A percentile compares a stretch with the other conserved stretches of the same genome.
phyloP scores from a whole-genome alignment of 1,284 basidiomycete species.

The Tetrapyrgos nigripes region DNA sequence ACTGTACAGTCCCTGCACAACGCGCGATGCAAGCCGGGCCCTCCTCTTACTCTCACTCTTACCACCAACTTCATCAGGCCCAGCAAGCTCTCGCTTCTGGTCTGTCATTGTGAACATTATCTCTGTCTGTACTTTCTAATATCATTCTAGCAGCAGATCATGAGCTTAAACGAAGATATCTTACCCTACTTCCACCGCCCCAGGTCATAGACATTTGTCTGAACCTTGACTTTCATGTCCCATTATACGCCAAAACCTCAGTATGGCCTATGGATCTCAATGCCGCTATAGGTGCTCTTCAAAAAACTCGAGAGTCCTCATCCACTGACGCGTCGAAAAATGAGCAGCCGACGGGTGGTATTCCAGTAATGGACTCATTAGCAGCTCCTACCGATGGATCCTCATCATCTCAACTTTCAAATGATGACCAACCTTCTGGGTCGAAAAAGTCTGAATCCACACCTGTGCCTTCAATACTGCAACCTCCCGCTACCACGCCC shows the following conservation, averaged over 20 bases:
- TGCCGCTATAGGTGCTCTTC: slow-evolving; percentile 62
- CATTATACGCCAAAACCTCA: slow-evolving; percentile 59
- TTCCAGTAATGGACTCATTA: slow-evolving; percentile 18
- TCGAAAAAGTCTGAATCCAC: slow-evolving; percentile 7
- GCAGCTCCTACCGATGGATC: slow-evolving; percentile 11
- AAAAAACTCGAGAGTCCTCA: slow-evolving; percentile 35
- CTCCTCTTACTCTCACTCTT: slow-evolving; percentile 6
- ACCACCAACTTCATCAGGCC: slow-evolving; percentile 14
- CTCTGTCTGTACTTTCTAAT: neutral
- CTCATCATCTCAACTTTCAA: neutral
- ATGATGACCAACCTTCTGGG: neutral
- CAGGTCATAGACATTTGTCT: slow-evolving; percentile 81
- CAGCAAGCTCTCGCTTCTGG: slow-evolving; percentile 13
- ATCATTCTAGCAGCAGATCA: slow-evolving; percentile 45
- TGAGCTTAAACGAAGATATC: slow-evolving; percentile 71
- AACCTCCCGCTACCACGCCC: slow-evolving; percentile 26
- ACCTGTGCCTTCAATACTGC: slow-evolving; percentile 20
- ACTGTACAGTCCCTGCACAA: slow-evolving; percentile 54
- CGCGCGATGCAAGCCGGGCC: slow-evolving; percentile 51
- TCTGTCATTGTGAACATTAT: neutral
- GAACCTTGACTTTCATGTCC: slow-evolving; percentile 70
- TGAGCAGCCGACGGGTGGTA: slow-evolving; percentile 9
- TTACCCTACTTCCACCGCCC: slow-evolving; percentile 64
- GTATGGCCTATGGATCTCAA: slow-evolving; percentile 76
- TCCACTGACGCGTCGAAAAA: slow-evolving; percentile 17